Conservation (phyloP, 257 asterid genomes). For the Catharanthus roseus region DNA sequence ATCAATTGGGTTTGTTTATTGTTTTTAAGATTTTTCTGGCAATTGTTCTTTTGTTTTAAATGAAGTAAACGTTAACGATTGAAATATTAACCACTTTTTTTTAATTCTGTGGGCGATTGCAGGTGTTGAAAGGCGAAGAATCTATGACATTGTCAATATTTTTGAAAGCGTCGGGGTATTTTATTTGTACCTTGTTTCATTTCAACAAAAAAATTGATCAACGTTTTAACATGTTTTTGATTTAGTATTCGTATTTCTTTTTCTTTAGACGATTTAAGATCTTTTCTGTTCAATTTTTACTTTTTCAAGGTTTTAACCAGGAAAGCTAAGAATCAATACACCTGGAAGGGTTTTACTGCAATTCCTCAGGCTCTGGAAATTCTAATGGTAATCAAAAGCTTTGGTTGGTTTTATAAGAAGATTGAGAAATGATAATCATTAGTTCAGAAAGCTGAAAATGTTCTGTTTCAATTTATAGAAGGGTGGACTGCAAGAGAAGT, state of each 20-base stretch:
- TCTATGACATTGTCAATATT: conserved; percentile 62
- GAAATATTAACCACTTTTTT: background rate
- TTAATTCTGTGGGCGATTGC: conserved; percentile 7
- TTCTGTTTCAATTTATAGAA: conserved; percentile 28
- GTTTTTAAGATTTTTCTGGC: background rate
- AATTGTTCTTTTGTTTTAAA: background rate
- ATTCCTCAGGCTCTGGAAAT: conserved; percentile 14
- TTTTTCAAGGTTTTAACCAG: conserved; percentile 10
- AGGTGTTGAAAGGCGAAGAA: conserved; percentile 65
- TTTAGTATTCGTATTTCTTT: background rate
- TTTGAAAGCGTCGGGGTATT: conserved; percentile 63
- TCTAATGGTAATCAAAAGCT: conserved; percentile 13
- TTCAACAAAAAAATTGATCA: background rate
- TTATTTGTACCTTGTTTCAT: background rate
- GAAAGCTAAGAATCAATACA: conserved; percentile 17
- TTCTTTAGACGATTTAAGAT: background rate
- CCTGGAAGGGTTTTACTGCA: conserved; percentile 15
- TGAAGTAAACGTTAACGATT: background rate
- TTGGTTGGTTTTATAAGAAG: background rate
- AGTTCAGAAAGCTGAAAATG: background rate
- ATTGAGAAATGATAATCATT: background rate
- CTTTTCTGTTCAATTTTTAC: too few species aligned
- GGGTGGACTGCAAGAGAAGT: conserved; percentile 46
- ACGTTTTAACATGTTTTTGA: background rate
- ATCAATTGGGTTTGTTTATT: conserved; percentile 40